Evolutionary conservation across 2,329 filamentous ascomycete species (phyloP).

Genomic region (Botrytis tulipae): DNA sequence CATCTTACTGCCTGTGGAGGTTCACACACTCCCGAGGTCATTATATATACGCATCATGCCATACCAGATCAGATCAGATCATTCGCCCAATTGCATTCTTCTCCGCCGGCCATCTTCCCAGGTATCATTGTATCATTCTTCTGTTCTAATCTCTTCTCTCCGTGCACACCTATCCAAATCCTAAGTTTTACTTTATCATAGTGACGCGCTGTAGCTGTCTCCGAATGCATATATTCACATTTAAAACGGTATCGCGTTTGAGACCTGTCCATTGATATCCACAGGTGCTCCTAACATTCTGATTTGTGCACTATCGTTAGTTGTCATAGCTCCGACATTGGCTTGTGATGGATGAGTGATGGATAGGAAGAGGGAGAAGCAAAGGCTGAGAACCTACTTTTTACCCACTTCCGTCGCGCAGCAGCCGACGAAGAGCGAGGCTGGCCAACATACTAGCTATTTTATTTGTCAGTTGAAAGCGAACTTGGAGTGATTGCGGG

Average conservation of each 20-base stretch:
- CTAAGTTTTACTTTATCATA: background rate
- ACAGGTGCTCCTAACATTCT: conserved; percentile 53
- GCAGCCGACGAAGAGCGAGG: conserved; percentile 55
- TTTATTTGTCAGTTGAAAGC: background rate
- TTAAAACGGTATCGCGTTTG: conserved; percentile 49
- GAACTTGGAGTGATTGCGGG: background rate
- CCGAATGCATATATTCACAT: conserved; percentile 21
- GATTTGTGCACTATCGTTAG: background rate
- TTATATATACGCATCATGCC: background rate
- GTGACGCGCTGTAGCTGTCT: conserved; percentile 41
- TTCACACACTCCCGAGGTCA: no score
- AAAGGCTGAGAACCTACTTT: conserved; percentile 42
- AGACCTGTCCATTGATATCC: conserved; percentile 50
- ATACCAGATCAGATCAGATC: background rate
- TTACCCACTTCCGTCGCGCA: conserved; percentile 53
- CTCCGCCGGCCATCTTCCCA: no score
- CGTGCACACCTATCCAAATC: background rate
- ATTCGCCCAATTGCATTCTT: background rate
- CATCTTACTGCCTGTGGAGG: background rate
- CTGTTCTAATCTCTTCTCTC: no score
- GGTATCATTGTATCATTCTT: background rate
- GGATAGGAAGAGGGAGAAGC: background rate
- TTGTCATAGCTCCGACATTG: background rate
- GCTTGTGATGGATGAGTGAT: background rate
- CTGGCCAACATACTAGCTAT: conserved; percentile 54